Base-by-base conservation (phyloP, 106 monocot species). In the Triglochin maritima region DNA sequence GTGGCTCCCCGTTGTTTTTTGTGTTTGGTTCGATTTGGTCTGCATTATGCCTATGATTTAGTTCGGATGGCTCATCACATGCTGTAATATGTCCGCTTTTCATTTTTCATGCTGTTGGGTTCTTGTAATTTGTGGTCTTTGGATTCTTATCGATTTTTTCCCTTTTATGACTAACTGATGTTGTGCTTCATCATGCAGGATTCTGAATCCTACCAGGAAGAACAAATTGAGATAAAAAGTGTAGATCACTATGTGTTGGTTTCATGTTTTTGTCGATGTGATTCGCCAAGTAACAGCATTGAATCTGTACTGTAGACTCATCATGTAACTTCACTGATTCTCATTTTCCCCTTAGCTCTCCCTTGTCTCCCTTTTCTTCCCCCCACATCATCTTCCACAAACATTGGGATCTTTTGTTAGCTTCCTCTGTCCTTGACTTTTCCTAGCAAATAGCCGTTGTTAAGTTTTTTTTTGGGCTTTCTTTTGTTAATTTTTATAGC, bases 291-390 rank as follows among this genome's bases (percentile, higher is more conserved):
- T 79, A 41, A 71, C 86, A 16, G 84, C 86, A 68, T 67, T 93
- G 70, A 86, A 86, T 53, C 69, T 89, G 70, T 89, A 89, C 51
- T 93, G 93, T 48, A 77, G 86, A 51, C 86, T 93, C 70, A 89
- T 93, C 66, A 86, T 89, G 66, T 93, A 86, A 82, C 47, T 6
- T 49, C 44, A 49, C 49, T 64, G 47, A 16, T 8, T 64, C 64
- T 48, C 64, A 64, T 0, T n/a, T 48, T 12, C 15, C 48, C 47
- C 3, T 49, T 50, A 9, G 17, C 14, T 17, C 16, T 16, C 49
- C 14, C 3, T n/a, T 49, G 5, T 9, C 49, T 48, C 8, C 15
- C 47, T 45, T 7, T 4, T 45, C 11, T 10, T 48, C 9, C 49
- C 49, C 44, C 5, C 4, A 9, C 13, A 7, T 64, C 9, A 8